Evolutionary conservation across 768 basidiomycete genomes (phyloP).

Genomic region (Suillus hirtellus): DNA sequence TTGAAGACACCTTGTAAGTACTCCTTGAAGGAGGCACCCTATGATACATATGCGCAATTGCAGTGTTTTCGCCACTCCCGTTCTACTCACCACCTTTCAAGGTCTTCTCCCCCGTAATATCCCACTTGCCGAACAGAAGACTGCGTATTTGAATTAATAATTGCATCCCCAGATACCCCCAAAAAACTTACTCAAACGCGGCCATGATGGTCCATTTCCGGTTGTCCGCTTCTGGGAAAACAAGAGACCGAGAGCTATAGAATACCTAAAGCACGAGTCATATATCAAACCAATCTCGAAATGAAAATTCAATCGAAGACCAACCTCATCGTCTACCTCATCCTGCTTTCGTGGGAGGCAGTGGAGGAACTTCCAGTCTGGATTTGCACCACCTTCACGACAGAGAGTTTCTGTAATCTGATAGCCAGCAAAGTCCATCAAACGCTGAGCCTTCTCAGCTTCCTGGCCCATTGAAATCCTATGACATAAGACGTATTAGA

Average conservation of each 20-base stretch:
- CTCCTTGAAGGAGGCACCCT: neutral
- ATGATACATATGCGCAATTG: neutral
- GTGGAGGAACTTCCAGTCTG: conserved; percentile 93
- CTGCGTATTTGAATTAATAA: conserved; percentile 14
- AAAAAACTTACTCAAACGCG: conserved; percentile 73
- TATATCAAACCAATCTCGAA: conserved; percentile 8
- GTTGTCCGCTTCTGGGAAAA: conserved; percentile 94
- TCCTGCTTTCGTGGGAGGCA: conserved; percentile 91
- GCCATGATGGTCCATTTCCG: conserved; percentile 98
- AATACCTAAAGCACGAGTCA: conserved; percentile 60
- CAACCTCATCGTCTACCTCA: conserved; percentile 95
- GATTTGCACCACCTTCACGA: conserved; percentile 75
- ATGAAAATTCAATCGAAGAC: conserved; percentile 13
- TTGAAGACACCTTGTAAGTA: neutral
- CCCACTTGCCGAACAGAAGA: conserved; percentile 50
- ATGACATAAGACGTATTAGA: neutral
- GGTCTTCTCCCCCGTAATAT: conserved; percentile 25
- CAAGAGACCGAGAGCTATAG: conserved; percentile 88
- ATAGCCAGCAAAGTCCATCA: conserved; percentile 87
- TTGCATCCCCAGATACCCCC: neutral
- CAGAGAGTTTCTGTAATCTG: conserved; percentile 92
- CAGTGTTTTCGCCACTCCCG: neutral
- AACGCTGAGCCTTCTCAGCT: conserved; percentile 83
- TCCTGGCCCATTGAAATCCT: conserved; percentile 99
- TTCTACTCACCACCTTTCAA: conserved; percentile 10